Evolutionary conservation across 2,329 filamentous ascomycete species (phyloP).

Genomic region (Dactylonectria estremocensis): DNA sequence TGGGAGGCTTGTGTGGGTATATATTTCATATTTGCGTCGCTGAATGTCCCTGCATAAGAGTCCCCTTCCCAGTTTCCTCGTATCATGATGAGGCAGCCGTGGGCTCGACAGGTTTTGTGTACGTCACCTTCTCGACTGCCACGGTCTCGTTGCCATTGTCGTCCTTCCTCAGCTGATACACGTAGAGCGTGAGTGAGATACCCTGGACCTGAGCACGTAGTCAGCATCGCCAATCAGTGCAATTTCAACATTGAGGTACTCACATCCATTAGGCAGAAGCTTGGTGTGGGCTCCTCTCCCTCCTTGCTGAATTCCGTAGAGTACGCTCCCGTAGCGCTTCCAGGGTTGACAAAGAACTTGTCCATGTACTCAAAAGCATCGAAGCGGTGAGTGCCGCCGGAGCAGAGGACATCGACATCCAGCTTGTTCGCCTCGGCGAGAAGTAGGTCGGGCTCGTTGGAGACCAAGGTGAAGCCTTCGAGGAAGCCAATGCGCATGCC

Average conservation of each 20-base stretch:
- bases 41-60: slow-evolving; percentile 34
- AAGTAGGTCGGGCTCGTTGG: slow-evolving; percentile 76
- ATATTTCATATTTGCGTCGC: slow-evolving; percentile 43
- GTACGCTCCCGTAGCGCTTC: slow-evolving; percentile 76
- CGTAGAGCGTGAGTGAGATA: slow-evolving; percentile 94
- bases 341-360: slow-evolving; percentile 81
- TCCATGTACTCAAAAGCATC: slow-evolving; percentile 82
- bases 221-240: slow-evolving; percentile 40
- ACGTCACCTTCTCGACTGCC: slow-evolving; percentile 88
- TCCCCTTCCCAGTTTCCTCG: slow-evolving; percentile 21
- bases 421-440: slow-evolving; percentile 78
- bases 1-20: slow-evolving; percentile 47
- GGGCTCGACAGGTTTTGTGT: slow-evolving; percentile 81
- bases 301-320: slow-evolving; percentile 71
- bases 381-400: slow-evolving; percentile 78
- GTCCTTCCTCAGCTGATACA: slow-evolving; percentile 88
- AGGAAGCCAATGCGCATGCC: slow-evolving; percentile 77
- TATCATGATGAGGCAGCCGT: slow-evolving; percentile 63
- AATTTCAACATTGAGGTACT: slow-evolving; percentile 58
- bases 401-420: slow-evolving; percentile 79
- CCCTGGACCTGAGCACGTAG: slow-evolving; percentile 82
- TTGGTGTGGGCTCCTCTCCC: slow-evolving; percentile 84
- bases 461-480: slow-evolving; percentile 78
- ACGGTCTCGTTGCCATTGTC: slow-evolving; percentile 84
- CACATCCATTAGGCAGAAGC: slow-evolving; percentile 98